Evolutionary conservation across 176 grass and related monocot species (phyloP).

Genomic region (Aegilops tauschii): DNA sequence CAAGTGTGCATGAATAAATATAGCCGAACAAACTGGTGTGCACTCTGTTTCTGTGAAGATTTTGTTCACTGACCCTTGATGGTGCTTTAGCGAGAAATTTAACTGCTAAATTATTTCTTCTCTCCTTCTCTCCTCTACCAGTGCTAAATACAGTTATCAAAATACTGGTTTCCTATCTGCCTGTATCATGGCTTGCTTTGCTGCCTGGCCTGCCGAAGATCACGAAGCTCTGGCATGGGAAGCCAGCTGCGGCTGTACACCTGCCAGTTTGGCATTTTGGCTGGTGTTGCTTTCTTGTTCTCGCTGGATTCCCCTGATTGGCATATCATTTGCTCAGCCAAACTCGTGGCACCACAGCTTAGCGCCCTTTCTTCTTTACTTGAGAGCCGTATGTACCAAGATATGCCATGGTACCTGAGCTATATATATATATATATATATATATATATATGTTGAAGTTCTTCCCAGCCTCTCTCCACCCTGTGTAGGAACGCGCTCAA

Average conservation of each 20-base stretch:
- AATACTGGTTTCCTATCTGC: neutral
- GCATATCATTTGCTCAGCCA: neutral
- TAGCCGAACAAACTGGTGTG: neutral
- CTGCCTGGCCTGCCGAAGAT: neutral
- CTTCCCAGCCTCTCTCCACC: too few relatives aligned
- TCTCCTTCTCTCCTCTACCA: neutral
- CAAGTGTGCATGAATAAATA: slow-evolving; percentile 10
- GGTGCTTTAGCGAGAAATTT: neutral
- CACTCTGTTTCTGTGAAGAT: neutral
- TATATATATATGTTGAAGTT: neutral
- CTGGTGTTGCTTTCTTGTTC: neutral
- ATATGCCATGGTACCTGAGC: neutral
- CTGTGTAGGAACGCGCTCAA: neutral
- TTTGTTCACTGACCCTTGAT: neutral
- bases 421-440: neutral
- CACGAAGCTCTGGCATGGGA: neutral
- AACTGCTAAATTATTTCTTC: neutral
- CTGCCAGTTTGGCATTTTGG: neutral
- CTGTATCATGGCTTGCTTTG: neutral
- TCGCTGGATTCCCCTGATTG: neutral
- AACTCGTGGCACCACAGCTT: neutral
- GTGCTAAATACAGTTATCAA: neutral
- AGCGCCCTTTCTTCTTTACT: too few relatives aligned
- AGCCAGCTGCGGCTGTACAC: neutral
- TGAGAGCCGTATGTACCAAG: too few relatives aligned